Base-by-base conservation (phyloP, 2,329 filamentous ascomycete genomes). In the Fusarium anthophilum region DNA sequence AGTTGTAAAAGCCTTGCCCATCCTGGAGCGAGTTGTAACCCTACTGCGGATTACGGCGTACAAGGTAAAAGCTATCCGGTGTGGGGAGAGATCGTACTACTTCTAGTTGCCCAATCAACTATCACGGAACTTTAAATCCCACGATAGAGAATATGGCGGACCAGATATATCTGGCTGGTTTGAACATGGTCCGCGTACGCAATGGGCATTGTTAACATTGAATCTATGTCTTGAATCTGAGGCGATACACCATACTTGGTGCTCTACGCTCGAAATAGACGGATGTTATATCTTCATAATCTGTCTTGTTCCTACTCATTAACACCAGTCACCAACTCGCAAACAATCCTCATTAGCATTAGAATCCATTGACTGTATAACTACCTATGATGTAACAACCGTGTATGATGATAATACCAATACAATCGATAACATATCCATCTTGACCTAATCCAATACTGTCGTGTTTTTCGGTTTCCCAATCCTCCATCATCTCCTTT, bases 71-170 rank as follows among this genome's bases (percentile, higher is more conserved):
- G 18, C 30, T 15, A 22, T 35, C n/a, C 12, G 55, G 30, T n/a
- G 22, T 63, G 71, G 58, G 70, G 67, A 68, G 70, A 28, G 24
- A 70, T 66, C 57, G 51, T 71, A 28, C 62, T 59, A n/a, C 56
- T 39, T 51, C 35, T 17, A 68, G 75, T 77, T 76, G 65, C 70
- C 74, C 54, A 74, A 77, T 76, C 72, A 76, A 76, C 75, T 71
- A 66, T 55, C 57, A 43, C 7, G 10, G 37, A 67, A 61, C 54
- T 38, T 48, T 63, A 44, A 53, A 48, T 26, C 28, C 59, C 15
- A 32, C 39, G 54, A 63, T 35, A 63, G 39, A 39, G 45, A 14
- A 50, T 45, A 28, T n/a, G 28, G n/a, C 37, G 18, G 56, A 41
- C 24, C 38, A 14, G 35, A 30, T 14, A n/a, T 28, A 13, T 30